phyloP scores from a whole-genome alignment of 331 rosid genomes.

The Ulmus americana region DNA sequence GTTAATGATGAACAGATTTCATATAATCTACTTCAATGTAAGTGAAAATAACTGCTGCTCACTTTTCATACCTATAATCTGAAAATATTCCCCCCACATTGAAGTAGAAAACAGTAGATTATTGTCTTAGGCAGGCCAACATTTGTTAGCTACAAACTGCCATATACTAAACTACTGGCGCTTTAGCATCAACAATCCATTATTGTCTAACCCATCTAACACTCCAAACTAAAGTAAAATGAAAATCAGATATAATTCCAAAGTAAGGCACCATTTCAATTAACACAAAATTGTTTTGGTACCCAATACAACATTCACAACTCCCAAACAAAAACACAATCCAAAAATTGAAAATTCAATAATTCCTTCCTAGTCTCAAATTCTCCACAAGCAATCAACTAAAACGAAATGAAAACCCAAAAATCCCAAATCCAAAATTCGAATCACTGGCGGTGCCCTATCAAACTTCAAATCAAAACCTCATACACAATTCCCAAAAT shows the following conservation, averaged over 20 bases:
- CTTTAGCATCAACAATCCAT: neutral
- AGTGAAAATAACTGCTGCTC: neutral
- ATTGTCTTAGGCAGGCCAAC: neutral
- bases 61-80: slow-evolving; percentile 7
- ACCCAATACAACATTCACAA: neutral
- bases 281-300: neutral
- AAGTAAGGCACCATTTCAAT: neutral
- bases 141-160: neutral
- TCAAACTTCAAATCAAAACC: slow-evolving; percentile 1
- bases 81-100: neutral
- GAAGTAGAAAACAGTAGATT: neutral
- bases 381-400: slow-evolving; percentile 4
- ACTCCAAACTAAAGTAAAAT: neutral
- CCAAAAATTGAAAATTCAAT: neutral
- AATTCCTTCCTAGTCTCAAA: neutral
- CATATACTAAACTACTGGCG: neutral
- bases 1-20: slow-evolving; percentile 16
- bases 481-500: slow-evolving; percentile 3
- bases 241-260: slow-evolving; percentile 3
- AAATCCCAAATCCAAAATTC: slow-evolving; percentile 1
- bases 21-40: neutral
- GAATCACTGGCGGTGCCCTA: neutral
- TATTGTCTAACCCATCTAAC: neutral
- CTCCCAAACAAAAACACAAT: neutral
- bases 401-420: neutral